These are phyloP conservation scores for Gentiana macrophylla DNA, from an alignment of 257 asterid species.

Conservation along the genomic window DNA sequence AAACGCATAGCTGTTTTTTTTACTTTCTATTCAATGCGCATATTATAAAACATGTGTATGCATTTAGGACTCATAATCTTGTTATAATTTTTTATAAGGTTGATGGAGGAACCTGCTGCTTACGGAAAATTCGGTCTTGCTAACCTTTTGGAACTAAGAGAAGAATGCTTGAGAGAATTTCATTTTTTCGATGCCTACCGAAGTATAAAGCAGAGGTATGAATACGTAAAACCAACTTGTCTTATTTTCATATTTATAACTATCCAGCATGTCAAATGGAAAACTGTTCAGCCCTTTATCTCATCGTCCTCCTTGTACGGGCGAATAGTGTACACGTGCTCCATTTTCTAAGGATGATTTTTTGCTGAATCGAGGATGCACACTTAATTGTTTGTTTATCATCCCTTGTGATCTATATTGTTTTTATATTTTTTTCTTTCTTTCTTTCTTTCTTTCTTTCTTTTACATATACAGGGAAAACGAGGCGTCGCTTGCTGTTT, in stretches of 20 bases:
- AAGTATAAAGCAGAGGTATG: constrained; percentile 91
- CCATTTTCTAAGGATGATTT: no score
- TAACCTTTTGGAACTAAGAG: constrained; percentile 92
- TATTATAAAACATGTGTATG: no score
- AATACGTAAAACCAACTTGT: not conserved
- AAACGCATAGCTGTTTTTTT: no score
- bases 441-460: not conserved
- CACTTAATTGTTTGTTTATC: no score
- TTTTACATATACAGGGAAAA: constrained; percentile 54
- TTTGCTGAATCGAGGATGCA: no score
- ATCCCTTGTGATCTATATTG: no score
- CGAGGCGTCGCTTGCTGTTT: constrained; percentile 96
- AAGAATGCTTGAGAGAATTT: constrained; percentile 97
- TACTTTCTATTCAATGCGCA: no score
- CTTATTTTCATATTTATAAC: not conserved
- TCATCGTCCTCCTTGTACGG: no score
- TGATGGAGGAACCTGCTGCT: constrained; percentile 99
- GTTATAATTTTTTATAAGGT: constrained; percentile 25
- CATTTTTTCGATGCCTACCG: constrained; percentile 84
- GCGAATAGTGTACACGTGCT: no score
- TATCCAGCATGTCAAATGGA: not conserved
- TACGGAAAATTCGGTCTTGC: constrained; percentile 97
- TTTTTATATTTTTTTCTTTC: no score
- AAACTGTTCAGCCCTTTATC: no score
- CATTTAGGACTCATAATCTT: no score